phyloP scores from a whole-genome alignment of 768 basidiomycete species.

The Coprinellus aureogranulatus region DNA sequence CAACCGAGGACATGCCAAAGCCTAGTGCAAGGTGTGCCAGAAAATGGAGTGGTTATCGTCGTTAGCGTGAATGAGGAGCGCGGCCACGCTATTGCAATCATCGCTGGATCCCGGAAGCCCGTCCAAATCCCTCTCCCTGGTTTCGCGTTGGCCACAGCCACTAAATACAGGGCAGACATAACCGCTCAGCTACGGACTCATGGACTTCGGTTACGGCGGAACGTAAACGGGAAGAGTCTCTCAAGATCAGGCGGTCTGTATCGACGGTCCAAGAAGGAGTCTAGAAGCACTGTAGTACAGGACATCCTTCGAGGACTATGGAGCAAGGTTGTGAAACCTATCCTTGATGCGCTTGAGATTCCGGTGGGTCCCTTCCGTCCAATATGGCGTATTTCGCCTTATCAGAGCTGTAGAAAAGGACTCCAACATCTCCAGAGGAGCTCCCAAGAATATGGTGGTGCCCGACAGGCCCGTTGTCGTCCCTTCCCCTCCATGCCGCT shows the following conservation, averaged over 20 bases:
- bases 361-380: neutral
- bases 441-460: conserved; percentile 13
- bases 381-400: too few species aligned
- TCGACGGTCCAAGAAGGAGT: too few species aligned
- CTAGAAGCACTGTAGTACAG: too few species aligned
- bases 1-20: conserved; percentile 4
- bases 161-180: too few species aligned
- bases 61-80: conserved; percentile 16
- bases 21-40: conserved; percentile 8
- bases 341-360: neutral
- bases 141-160: neutral
- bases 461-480: conserved; percentile 8
- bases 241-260: too few species aligned
- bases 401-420: neutral
- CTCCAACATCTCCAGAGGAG: neutral
- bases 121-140: conserved; percentile 10
- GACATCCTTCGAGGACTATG: too few species aligned
- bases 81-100: conserved; percentile 22
- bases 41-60: conserved; percentile 9
- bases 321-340: too few species aligned
- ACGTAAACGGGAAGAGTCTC: too few species aligned
- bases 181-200: too few species aligned
- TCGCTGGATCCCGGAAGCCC: neutral
- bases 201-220: too few species aligned
- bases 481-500: conserved; percentile 12